Evolutionary conservation across 2,329 filamentous ascomycete species (phyloP).

Genomic region (Didymella pomorum): DNA sequence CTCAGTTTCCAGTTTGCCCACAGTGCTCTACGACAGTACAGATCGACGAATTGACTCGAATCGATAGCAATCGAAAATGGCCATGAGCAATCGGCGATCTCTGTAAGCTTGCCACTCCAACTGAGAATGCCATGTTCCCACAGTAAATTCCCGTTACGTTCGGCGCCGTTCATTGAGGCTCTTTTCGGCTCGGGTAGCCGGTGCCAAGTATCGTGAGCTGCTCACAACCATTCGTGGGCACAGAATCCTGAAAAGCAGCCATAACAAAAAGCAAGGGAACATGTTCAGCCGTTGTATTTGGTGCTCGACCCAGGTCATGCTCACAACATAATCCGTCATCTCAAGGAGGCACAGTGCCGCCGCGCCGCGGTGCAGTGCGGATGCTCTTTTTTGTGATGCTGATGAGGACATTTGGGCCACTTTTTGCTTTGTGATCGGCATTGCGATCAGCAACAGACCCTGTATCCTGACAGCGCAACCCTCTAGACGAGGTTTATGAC

Average conservation of each 20-base stretch:
- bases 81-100: conserved; percentile 14
- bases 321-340: conserved; percentile 3
- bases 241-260: neutral
- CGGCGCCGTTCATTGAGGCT: conserved; percentile 17
- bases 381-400: neutral
- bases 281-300: neutral
- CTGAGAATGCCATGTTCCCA: conserved; percentile 1
- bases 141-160: neutral
- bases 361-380: neutral
- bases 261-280: neutral
- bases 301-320: neutral
- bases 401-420: conserved; percentile 7
- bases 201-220: conserved; percentile 14
- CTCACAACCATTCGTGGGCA: neutral
- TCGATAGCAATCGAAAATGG: neutral
- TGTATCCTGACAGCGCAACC: conserved; percentile 4
- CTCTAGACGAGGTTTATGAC: neutral
- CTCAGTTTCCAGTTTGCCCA: neutral
- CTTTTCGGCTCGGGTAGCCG: conserved; percentile 13
- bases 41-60: neutral
- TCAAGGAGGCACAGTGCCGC: neutral
- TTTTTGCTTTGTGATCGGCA: conserved; percentile 14
- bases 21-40: neutral
- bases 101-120: conserved; percentile 12
- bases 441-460: conserved; percentile 17